Evolutionary conservation across 192 early-diverging fungal genomes (phyloP).

Genomic region (Mortierella alpina): DNA sequence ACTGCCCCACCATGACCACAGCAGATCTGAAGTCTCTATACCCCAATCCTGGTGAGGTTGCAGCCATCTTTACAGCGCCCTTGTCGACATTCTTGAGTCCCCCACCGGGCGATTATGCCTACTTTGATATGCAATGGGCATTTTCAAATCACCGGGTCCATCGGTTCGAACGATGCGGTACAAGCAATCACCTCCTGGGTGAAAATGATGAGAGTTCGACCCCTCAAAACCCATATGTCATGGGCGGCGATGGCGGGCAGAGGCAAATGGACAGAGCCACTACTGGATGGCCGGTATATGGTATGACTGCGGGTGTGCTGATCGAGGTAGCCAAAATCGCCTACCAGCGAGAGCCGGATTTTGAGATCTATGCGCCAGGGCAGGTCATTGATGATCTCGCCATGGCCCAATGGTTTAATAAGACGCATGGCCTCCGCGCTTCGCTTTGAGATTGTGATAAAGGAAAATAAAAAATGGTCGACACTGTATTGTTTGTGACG

Average conservation of each 20-base stretch:
- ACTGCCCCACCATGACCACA: slow-evolving; percentile 25
- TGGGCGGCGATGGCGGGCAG: background rate
- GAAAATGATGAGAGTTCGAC: background rate
- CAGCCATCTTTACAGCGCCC: slow-evolving; percentile 31
- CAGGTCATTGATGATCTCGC: background rate
- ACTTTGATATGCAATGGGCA: slow-evolving; percentile 34
- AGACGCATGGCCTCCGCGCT: slow-evolving; percentile 1
- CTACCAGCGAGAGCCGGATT: slow-evolving; percentile 21
- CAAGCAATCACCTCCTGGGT: slow-evolving; percentile 9
- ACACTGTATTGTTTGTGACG: background rate
- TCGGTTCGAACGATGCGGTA: slow-evolving; percentile 28
- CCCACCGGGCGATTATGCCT: slow-evolving; percentile 6
- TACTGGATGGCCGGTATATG: slow-evolving; percentile 40
- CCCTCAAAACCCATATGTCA: background rate
- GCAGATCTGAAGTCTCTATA: slow-evolving; percentile 12
- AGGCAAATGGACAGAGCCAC: slow-evolving; percentile 11
- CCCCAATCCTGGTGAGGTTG: slow-evolving; percentile 46
- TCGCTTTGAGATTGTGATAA: background rate
- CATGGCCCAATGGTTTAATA: slow-evolving; percentile 30
- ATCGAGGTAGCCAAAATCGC: slow-evolving; percentile 37
- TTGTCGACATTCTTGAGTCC: slow-evolving; percentile 28
- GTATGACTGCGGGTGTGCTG: slow-evolving; percentile 32
- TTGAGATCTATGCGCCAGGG: slow-evolving; percentile 16
- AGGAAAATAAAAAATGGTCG: background rate
- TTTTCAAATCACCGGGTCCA: slow-evolving; percentile 14